These are phyloP conservation scores for Colletotrichum tofieldiae DNA, from an alignment of 2,329 filamentous ascomycete species.

Conservation along the genomic window DNA sequence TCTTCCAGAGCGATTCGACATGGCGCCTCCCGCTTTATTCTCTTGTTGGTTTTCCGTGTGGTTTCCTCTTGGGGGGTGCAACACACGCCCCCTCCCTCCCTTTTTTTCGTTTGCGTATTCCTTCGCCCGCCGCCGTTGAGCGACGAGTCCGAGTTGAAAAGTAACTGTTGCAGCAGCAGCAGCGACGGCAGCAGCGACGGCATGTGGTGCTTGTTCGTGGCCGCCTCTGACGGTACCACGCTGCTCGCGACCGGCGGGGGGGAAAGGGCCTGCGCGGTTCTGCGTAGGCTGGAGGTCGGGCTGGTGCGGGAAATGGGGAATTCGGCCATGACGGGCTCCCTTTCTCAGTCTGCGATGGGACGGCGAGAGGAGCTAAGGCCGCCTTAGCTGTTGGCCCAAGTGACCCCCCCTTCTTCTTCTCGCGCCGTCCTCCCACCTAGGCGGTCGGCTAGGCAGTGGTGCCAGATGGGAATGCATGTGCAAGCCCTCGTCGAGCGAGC, in stretches of 20 bases:
- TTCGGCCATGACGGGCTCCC: conserved; percentile 7
- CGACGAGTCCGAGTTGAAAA: not conserved
- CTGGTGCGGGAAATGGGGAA: conserved; percentile 11
- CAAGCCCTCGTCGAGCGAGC: not conserved
- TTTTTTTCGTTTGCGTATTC: not conserved
- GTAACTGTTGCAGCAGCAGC: not conserved
- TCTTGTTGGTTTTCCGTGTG: not conserved
- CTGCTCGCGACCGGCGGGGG: conserved; percentile 9
- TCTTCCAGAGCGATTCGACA: not conserved
- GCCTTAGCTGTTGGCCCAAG: conserved; percentile 9
- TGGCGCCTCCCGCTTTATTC: conserved; percentile 6
- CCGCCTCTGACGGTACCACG: not conserved
- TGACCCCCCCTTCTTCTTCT: not conserved
- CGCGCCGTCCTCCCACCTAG: not conserved
- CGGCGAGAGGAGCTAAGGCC: not conserved
- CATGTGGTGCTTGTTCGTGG: conserved; percentile 4
- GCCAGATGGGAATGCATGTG: conserved; percentile 23
- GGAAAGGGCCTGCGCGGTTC: conserved; percentile 4
- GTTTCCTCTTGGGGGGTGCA: not conserved
- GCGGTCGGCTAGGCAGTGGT: conserved; percentile 2
- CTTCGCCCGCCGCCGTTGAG: not conserved
- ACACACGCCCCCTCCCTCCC: conserved; percentile 9
- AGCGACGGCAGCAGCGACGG: not conserved
- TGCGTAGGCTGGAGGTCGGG: conserved; percentile 11
- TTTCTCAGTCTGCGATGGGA: conserved; percentile 2